Evolutionary conservation across 2,329 filamentous ascomycete species (phyloP), one percentile per base, ranked within the genome.

Genomic region (Torrubiella hemipterigena): DNA sequence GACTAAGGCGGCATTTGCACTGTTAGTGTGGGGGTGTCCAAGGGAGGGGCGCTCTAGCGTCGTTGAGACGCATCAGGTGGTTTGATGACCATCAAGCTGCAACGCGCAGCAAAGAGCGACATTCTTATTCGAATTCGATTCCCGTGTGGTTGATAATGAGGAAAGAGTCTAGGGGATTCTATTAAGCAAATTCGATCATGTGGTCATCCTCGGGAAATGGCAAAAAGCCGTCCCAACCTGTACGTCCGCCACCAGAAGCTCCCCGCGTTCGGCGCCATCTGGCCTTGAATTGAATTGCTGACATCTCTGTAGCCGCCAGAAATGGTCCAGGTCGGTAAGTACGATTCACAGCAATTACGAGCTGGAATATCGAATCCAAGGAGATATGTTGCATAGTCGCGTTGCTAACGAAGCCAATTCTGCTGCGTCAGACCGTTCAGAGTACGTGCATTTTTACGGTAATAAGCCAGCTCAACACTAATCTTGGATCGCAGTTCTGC

Each of bases 241-340:
- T 85, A 61, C 52, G 67, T 55, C 23, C 40, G 29, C 29, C 35
- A 13, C 25, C 19, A 26, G 17, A 20, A 13, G 20, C 33, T 38
- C 36, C 32, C 27, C 29, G 30, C 29, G 32, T 29, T 35, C 33
- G 36, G 35, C 42, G 34, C 35, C 35, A 27, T 34, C 31, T 19
- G 24, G 29, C 6, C 35, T 29, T 35, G 35, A 32, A 38, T 36
- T 43, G 41, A 5, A 12, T 41, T 47, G 44, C 51, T 59, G 45
- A 58, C 51, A 44, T 43, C 52, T 52, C 51, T 47, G 49, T 53
- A 45, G 56, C 47, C 61, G 52, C 66, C 96, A 85, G 91, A 98
- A 71, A 98, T 98, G 91, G 84, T 95, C 47, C 89, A 98, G 81
- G 87, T 98, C 67, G 89, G 91, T 96, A 79, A 50, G 69, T 67